Base-by-base conservation (phyloP, 495 filamentous ascomycete species). In the Monascus purpureus region DNA sequence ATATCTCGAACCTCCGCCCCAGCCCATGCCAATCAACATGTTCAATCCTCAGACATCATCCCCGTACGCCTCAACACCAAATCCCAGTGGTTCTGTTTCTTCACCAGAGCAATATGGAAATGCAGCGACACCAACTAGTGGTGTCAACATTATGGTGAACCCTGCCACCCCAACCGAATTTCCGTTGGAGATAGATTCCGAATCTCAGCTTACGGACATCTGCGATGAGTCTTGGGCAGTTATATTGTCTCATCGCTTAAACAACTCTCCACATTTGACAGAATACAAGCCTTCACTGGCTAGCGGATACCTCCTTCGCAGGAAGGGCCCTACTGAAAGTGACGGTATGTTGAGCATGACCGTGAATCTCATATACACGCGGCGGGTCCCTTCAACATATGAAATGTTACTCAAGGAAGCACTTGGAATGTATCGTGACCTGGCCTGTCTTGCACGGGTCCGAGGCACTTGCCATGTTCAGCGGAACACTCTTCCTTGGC, bases 211-310 rank as follows among this genome's bases (percentile, higher is more conserved):
- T 5, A 55, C 82, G 4, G 87, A 96, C 45, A 47, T 73, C 17
- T 71, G 70, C 13, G 87, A 96, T 34, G 78, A 86, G 32, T 80
- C 74, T 2, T 94, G 82, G 82, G 77, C 73, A 17, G 70, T 85
- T 13, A 55, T 93, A 11, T 59, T 86, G 27, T 61, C 58, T 0
- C 78, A 86, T 49, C 68, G 77, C n/a, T 65, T 83, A 12, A 76
- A 77, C 50, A 77, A 73, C 42, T 74, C 75, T 2, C 55, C 65
- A 1, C 73, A 72, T 8, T 50, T 77, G 13, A 67, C 67, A 4
- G 76, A 81, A 33, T 67, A 75, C 37, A 69, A 68, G 32, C 73
- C 75, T 14, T 65, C 71, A 3, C 59, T 87, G 16, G 68, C 72
- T 17, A 80, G 75, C 41, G 83, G 81, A 13, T 81, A 82, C 51